Evolutionary conservation across 805 yeast species (phyloP), one percentile per base, ranked within the genome.

Genomic region (Kodamaea kaohsiungensis): DNA sequence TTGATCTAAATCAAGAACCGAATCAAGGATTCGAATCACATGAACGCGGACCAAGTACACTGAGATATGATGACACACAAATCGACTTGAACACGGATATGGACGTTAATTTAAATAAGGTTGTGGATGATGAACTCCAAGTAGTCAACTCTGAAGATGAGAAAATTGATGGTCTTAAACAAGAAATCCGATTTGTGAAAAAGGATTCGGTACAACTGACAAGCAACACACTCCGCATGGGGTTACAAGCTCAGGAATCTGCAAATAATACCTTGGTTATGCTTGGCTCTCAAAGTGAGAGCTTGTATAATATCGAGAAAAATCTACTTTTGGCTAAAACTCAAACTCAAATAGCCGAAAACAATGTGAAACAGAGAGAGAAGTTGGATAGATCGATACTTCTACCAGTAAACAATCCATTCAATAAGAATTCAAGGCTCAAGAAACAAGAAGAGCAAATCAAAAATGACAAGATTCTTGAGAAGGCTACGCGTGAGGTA

Each of bases 251-350:
- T 9, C 79, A 76, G 53, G 78, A 78, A 3, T 68, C 74, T 10
- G 80, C 73, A 13, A 69, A 75, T 16, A 92, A 93, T 66, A 88
- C 98, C 0, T 71, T 93, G 58, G 98, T 97, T 27, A 84, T 90
- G 84, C 79, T 95, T 48, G 99, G 99, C 22, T 83, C 92, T n/a
- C 98, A 95, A 70, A 85, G 95, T 54, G 97, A 91, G 67, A 79
- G 90, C 48, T 76, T 95, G 58, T 89, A 87, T 68, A 84, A 83
- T 63, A 85, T 91, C 18, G 97, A 95, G 67, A 83, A 83, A 59
- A 86, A 86, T 59, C 74, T 93, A 60, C 83, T 88, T 52, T 73
- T 89, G 52, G 90, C 96, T 51, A 88, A 86, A 55, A 86, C 90
- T 2, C 97, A 91, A 67, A 89, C 89, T 55, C 77, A 85, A 61